These are phyloP conservation scores for Ilyonectria mors-panacis DNA, from an alignment of 2,329 filamentous ascomycete genomes.

Conservation along the genomic window DNA sequence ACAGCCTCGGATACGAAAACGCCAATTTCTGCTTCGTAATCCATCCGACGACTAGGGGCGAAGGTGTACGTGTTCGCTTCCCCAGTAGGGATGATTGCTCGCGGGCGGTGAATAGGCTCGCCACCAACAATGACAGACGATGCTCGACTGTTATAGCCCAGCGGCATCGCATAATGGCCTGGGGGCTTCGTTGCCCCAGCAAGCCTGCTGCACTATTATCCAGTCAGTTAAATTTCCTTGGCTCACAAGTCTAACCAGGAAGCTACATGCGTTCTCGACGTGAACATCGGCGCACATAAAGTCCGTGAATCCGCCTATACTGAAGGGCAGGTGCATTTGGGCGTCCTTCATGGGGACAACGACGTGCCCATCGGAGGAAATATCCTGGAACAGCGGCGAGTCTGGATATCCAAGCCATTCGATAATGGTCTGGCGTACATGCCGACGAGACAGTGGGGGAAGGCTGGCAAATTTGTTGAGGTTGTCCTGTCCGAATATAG, in stretches of 20 bases:
- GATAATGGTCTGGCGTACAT: background rate
- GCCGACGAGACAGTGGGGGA: background rate
- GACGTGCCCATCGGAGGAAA: background rate
- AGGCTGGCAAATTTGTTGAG: background rate
- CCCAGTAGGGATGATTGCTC: constrained; percentile 69
- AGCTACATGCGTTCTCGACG: background rate
- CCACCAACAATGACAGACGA: constrained; percentile 80
- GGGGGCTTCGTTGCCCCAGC: background rate
- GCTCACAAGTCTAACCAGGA: background rate
- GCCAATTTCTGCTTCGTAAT: background rate
- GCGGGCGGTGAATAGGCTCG: constrained; percentile 75
- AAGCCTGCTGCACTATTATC: background rate
- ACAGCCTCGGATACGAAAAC: background rate
- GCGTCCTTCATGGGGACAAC: background rate
- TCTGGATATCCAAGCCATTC: background rate
- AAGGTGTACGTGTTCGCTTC: constrained; percentile 67
- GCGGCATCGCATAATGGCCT: constrained; percentile 79
- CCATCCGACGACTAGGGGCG: background rate
- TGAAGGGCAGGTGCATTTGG: background rate
- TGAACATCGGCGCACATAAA: background rate
- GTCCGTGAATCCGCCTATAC: background rate
- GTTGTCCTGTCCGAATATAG: background rate
- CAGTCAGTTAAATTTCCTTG: background rate
- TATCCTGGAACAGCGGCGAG: background rate
- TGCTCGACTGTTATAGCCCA: constrained; percentile 81